phyloP scores from a whole-genome alignment of 495 filamentous ascomycete genomes.

The Podospora appendiculata region DNA sequence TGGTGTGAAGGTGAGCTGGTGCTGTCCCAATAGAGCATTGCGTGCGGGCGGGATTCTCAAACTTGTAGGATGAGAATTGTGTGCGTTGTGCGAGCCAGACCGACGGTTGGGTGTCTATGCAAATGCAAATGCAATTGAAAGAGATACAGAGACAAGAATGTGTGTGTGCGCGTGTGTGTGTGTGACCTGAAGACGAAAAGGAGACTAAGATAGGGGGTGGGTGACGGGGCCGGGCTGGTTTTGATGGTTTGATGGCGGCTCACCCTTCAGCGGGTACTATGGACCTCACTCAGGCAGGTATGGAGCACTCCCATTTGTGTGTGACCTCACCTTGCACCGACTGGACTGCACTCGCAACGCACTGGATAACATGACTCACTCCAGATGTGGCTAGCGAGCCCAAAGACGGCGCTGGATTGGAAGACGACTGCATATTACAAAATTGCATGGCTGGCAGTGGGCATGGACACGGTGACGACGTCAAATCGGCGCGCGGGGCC shows the following conservation, averaged over 20 bases:
- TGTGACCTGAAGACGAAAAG: not conserved
- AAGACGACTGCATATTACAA: conserved; percentile 1
- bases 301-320: not conserved
- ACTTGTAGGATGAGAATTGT: conserved; percentile 14
- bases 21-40: conserved; percentile 19
- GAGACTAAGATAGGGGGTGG: not conserved
- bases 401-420: conserved; percentile 10
- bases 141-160: not conserved
- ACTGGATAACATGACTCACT: conserved; percentile 16
- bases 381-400: conserved; percentile 20
- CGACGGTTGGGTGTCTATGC: not conserved
- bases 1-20: conserved; percentile 8
- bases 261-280: no score
- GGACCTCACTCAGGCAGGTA: conserved; percentile 6
- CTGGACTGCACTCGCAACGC: not conserved
- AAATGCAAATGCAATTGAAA: not conserved
- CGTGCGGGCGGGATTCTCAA: conserved; percentile 12
- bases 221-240: not conserved
- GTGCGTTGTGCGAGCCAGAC: conserved; percentile 10
- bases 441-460: conserved; percentile 21
- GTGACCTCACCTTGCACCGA: conserved; percentile 3
- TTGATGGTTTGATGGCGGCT: not conserved
- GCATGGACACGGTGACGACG: conserved; percentile 14
- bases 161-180: not conserved
- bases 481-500: conserved; percentile 14